Evolutionary conservation across 371 early-diverging fungal species (phyloP), one percentile per base, ranked within the genome.

Genomic region (Rhizopus sp.): DNA sequence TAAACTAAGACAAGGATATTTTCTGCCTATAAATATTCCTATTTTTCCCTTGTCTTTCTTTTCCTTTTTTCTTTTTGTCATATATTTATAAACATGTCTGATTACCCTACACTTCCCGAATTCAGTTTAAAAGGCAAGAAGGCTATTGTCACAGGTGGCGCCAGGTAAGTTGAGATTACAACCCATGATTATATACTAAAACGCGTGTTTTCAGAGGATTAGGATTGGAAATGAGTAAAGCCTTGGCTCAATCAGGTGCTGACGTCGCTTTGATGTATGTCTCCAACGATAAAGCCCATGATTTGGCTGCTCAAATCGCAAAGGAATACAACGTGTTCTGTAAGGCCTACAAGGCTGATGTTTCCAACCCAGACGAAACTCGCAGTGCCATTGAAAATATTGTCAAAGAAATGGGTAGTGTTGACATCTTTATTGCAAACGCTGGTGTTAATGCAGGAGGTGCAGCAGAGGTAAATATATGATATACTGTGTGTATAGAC

Each of bases 401-500:
- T 35, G 57, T 68, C 41, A 60, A 65, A 16, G 80, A 79, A 17
- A 76, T 68, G 63, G 74, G 76, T 31, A 50, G 62, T 10, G 70
- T 79, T 44, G 77, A 79, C 57, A 59, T 79, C 40, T 72, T 79
- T 55, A 74, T 79, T 33, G 80, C 76, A 48, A 79, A 79, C 41
- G 80, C 80, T 44, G 80, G 80, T 57, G 57, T 76, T 46, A 69
- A 69, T 30, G 61, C 50, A 30, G 62, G 63, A 35, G 77, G 76
- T 37, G 32, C 63, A 4, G 49, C 73, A 3, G 79, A 75, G 62
- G 75, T 75, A 59, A 54, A 52, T 38, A 23, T 50, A 35, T 15
- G 13, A 29, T 41, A 58, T 12, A 13, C 5, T 37, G 35, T 30
- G 7, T 29, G 42, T 42, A 34, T 39, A 9, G 17, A 17, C 16